These are phyloP conservation scores for Russula dissimulans DNA, from an alignment of 768 basidiomycete genomes.

Conservation along the genomic window DNA sequence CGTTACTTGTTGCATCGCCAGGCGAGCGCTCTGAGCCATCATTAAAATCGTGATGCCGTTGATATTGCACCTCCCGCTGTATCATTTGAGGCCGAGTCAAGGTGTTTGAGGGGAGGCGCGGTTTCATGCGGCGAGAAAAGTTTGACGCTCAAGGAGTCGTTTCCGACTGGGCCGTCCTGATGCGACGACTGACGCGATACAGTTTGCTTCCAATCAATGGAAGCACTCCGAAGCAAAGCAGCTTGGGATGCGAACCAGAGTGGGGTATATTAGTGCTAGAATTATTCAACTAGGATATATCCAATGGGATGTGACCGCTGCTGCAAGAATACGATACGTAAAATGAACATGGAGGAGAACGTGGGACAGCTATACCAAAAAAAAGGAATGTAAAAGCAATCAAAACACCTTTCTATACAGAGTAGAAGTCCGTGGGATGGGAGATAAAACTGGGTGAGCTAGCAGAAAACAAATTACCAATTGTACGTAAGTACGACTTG, in stretches of 20 bases:
- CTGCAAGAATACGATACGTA: conserved; percentile 15
- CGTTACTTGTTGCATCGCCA: conserved; percentile 1
- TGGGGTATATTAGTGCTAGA: conserved; percentile 20
- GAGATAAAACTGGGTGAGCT: conserved; percentile 1
- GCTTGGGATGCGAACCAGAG: conserved; percentile 8
- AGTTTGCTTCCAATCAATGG: conserved; percentile 9
- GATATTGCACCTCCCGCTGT: background rate
- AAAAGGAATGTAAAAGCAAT: conserved; percentile 10
- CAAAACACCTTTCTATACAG: conserved; percentile 13
- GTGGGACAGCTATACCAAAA: conserved; percentile 9
- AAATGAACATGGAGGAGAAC: background rate
- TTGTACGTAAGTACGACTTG: conserved; percentile 10
- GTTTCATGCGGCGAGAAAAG: background rate
- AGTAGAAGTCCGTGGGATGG: conserved; percentile 16
- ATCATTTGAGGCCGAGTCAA: background rate
- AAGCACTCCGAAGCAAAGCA: conserved; percentile 7
- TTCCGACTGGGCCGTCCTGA: background rate
- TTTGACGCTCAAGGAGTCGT: conserved; percentile 1
- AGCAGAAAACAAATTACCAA: conserved; percentile 8
- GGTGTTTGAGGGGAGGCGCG: background rate
- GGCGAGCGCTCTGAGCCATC: background rate
- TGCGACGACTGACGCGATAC: background rate
- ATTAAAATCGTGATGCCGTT: background rate
- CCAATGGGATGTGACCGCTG: conserved; percentile 10
- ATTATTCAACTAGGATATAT: conserved; percentile 20